Evolutionary conservation across 75 land plant genomes (phyloP), one percentile per base, ranked within the genome.

Genomic region (Picea glauca): DNA sequence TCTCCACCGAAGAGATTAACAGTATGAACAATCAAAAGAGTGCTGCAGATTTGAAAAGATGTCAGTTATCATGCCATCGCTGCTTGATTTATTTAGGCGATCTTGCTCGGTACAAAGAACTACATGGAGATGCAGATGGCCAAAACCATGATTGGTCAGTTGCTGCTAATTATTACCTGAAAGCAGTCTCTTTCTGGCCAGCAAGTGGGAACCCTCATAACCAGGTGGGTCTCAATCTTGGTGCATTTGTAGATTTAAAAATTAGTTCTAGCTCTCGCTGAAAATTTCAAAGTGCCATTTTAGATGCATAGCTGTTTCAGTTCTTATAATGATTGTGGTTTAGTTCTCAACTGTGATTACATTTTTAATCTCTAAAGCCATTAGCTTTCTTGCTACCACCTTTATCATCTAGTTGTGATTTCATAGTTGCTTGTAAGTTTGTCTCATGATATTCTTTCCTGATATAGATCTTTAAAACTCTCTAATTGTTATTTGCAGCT

Each of bases 131-230:
- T 50, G 73, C 73, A 40, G 98, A 96, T 59, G 83, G 85, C 8
- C 77, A 78, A 35, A 72, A 60, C 40, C 88, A 84, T 11, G 98
- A 96, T 62, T 94, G 80, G 85, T 81, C 91, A 58, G 89, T 93
- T 81, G 96, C 98, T 6, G 90, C 93, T 21, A 90, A 91, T 76
- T 96, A 91, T 80, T 96, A 96, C 73, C 68, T 84, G 61, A 93
- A 96, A 77, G 93, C 99, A 23, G 81, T 89, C 64, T 88, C 92
- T 58, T 70, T 96, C 26, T 92, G 89, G 90, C 95, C 99, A 77
- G 72, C 89, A 68, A 91, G 92, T 88, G 99, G 99, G 56, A 89
- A 96, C 80, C 95, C 99, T 7, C 95, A 96, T 78, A 92, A 96
- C 62, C 99, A 96, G 99, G 99, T 87, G 66, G 58, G 58, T 66